Percentiles rank a stretch among this genome's conserved stretches.
Evolutionary conservation across 768 basidiomycete species (phyloP).

Genomic region (Phlebiopsis gigantea): DNA sequence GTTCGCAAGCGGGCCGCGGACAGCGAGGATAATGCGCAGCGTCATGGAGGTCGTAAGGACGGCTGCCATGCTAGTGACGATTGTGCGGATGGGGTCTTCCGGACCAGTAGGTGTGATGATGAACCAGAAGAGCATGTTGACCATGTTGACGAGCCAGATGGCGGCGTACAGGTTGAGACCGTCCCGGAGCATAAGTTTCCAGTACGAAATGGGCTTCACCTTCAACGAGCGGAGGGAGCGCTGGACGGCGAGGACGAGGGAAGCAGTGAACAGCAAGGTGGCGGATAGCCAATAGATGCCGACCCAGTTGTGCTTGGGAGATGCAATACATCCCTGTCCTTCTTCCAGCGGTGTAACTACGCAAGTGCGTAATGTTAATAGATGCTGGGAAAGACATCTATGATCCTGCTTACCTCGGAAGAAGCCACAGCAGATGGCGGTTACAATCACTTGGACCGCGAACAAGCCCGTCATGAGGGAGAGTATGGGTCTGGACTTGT

Average conservation of each 20-base stretch:
- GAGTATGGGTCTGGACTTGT: conserved; percentile 53
- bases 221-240: conserved; percentile 56
- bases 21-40: conserved; percentile 78
- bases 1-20: conserved; percentile 66
- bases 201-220: conserved; percentile 53
- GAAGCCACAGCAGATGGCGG: conserved; percentile 73
- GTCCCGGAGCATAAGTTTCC: conserved; percentile 90
- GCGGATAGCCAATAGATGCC: conserved; percentile 82
- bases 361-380: not conserved
- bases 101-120: conserved; percentile 60
- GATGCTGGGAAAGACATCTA: not conserved
- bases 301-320: conserved; percentile 76
- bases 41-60: conserved; percentile 79
- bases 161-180: conserved; percentile 82
- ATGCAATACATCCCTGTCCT: conserved; percentile 84
- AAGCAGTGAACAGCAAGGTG: conserved; percentile 63
- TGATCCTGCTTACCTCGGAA: conserved; percentile 51
- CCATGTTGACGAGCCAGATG: conserved; percentile 74
- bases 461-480: conserved; percentile 52
- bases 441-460: conserved; percentile 64
- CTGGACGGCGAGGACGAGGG: conserved; percentile 56
- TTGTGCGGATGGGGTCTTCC: conserved; percentile 71
- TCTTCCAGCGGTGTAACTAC: conserved; percentile 62
- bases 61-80: conserved; percentile 81
- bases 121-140: conserved; percentile 87